Percentiles rank a stretch among this genome's conserved stretches.
phyloP scores from a whole-genome alignment of 192 early-diverging fungal genomes.

The Umbelopsis vinacea region DNA sequence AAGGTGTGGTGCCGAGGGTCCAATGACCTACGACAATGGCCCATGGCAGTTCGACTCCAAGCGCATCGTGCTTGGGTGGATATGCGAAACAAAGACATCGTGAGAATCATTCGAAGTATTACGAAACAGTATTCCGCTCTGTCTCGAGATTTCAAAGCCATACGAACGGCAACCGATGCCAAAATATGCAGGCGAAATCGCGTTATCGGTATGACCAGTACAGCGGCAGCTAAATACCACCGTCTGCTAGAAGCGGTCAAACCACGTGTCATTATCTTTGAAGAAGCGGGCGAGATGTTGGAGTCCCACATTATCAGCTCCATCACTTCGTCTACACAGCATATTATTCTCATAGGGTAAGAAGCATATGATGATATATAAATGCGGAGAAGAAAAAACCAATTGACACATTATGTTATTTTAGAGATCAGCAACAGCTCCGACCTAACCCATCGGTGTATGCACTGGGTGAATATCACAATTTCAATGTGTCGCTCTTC shows the following conservation, averaged over 20 bases:
- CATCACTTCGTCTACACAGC: constrained; percentile 49
- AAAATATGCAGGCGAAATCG: constrained; percentile 34
- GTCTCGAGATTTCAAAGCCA: constrained; percentile 26
- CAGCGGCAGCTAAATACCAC: constrained; percentile 64
- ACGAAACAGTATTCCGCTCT: constrained; percentile 27
- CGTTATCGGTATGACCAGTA: constrained; percentile 64
- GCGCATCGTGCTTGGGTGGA: constrained; percentile 35
- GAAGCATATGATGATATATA: neutral
- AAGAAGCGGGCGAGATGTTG: constrained; percentile 62
- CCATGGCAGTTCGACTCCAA: constrained; percentile 32
- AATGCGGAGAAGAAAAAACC: neutral
- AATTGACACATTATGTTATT: neutral
- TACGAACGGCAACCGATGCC: constrained; percentile 25
- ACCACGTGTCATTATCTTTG: constrained; percentile 57
- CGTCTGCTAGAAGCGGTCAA: constrained; percentile 47
- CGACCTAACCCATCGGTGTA: constrained; percentile 56
- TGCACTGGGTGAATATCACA: constrained; percentile 44
- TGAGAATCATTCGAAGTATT: constrained; percentile 8
- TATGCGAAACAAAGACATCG: constrained; percentile 24
- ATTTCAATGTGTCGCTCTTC: constrained; percentile 57
- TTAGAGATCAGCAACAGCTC: constrained; percentile 61
- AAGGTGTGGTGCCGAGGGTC: neutral
- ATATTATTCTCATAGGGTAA: constrained; percentile 59
- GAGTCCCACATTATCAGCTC: constrained; percentile 59
- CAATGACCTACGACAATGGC: constrained; percentile 39